Evolutionary conservation across 2,329 filamentous ascomycete species (phyloP).

Genomic region (Calcarisporium arbuscula): DNA sequence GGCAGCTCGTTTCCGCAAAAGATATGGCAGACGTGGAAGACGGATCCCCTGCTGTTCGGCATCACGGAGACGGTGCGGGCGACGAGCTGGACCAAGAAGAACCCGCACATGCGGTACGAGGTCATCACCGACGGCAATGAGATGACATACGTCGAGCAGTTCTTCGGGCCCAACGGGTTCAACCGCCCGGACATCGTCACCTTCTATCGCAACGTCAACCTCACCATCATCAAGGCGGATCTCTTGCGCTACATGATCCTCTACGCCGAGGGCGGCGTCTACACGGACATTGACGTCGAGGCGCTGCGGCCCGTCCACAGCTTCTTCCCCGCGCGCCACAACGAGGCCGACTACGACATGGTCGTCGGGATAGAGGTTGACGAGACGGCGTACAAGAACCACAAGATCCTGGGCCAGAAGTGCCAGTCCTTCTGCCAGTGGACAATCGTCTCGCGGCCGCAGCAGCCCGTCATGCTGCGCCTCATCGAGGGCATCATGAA

Average conservation of each 20-base stretch:
- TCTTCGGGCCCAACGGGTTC: conserved; percentile 59
- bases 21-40: conserved; percentile 75
- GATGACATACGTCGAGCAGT: conserved; percentile 58
- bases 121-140: conserved; percentile 65
- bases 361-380: conserved; percentile 67
- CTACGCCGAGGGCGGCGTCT: conserved; percentile 71
- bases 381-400: conserved; percentile 56
- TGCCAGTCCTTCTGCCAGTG: conserved; percentile 68
- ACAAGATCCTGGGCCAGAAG: conserved; percentile 61
- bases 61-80: conserved; percentile 54
- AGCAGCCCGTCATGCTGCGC: conserved; percentile 60
- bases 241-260: conserved; percentile 66
- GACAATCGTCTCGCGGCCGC: conserved; percentile 66
- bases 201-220: conserved; percentile 52
- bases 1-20: conserved; percentile 51
- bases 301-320: conserved; percentile 26
- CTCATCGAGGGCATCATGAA: conserved; percentile 62
- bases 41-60: conserved; percentile 60
- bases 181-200: conserved; percentile 61
- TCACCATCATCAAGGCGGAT: conserved; percentile 60
- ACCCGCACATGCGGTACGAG: conserved; percentile 61
- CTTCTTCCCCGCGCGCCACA: conserved; percentile 45
- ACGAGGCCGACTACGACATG: conserved; percentile 60
- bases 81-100: conserved; percentile 59
- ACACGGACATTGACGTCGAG: conserved; percentile 44